phyloP scores from a whole-genome alignment of 2,329 filamentous ascomycete species.

The Simplicillium aogashimaense region DNA sequence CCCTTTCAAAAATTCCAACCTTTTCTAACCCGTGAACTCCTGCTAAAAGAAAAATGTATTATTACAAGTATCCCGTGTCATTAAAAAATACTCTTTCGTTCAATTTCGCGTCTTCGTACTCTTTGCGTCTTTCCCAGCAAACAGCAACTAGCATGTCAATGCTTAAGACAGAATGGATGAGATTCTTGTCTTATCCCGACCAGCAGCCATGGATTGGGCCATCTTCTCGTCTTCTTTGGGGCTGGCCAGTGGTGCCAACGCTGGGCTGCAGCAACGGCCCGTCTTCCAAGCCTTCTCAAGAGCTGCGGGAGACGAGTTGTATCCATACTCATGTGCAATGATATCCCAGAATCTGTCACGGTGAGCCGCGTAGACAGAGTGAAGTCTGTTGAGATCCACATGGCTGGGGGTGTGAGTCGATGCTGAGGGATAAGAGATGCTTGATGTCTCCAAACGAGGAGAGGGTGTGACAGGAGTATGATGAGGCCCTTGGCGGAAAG shows the following conservation, averaged over 20 bases:
- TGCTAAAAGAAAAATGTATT: no score
- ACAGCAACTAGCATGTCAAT: no score
- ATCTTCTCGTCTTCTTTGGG: slow-evolving; percentile 36
- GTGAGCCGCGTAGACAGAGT: slow-evolving; percentile 60
- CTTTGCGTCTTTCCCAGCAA: no score
- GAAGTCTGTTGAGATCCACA: slow-evolving; percentile 57
- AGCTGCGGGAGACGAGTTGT: slow-evolving; percentile 47
- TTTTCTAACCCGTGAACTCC: no score
- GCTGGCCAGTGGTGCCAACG: slow-evolving; percentile 33
- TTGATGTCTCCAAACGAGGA: slow-evolving; percentile 52
- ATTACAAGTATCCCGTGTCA: no score
- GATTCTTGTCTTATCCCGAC: slow-evolving; percentile 48
- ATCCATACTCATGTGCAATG: slow-evolving; percentile 63
- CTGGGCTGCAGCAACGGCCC: slow-evolving; percentile 30
- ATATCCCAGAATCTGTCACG: slow-evolving; percentile 63
- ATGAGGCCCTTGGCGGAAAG: slow-evolving; percentile 20
- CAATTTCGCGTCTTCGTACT: no score
- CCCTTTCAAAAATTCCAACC: no score
- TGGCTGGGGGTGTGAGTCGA: slow-evolving; percentile 26
- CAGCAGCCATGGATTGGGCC: slow-evolving; percentile 21
- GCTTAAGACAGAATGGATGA: slow-evolving; percentile 39
- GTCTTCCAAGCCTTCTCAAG: slow-evolving; percentile 63
- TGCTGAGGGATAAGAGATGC: slow-evolving; percentile 25
- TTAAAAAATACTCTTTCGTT: no score
- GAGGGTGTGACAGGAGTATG: slow-evolving; percentile 28